Conservation (phyloP, 495 filamentous ascomycete species). For the Tuber indicum region DNA sequence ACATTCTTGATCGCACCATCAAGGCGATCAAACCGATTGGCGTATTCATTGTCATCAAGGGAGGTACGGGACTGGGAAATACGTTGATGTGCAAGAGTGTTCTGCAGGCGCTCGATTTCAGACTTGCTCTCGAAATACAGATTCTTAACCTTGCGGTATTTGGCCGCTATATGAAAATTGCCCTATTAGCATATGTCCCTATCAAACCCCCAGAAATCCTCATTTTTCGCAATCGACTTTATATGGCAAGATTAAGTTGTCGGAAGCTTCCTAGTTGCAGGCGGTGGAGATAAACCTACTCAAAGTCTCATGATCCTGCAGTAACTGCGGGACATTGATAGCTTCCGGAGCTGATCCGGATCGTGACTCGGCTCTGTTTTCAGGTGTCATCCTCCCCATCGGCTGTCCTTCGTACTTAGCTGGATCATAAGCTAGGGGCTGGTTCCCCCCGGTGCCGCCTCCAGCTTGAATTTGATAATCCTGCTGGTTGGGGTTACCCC, state of each 20-base stretch:
- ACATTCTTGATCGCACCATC: slow-evolving; percentile 94
- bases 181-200: slow-evolving; percentile 45
- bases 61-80: slow-evolving; percentile 91
- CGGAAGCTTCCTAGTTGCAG: slow-evolving; percentile 44
- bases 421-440: slow-evolving; percentile 32
- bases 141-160: slow-evolving; percentile 96
- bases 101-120: slow-evolving; percentile 92
- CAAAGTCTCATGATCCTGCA: slow-evolving; percentile 47
- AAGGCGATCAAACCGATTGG: slow-evolving; percentile 79
- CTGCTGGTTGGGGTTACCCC: slow-evolving; percentile 20
- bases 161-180: slow-evolving; percentile 56
- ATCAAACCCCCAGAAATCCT: slow-evolving; percentile 50
- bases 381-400: slow-evolving; percentile 39
- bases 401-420: slow-evolving; percentile 37
- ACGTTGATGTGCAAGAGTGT: slow-evolving; percentile 89
- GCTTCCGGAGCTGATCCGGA: slow-evolving; percentile 30
- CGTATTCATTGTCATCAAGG: slow-evolving; percentile 92
- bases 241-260: neutral
- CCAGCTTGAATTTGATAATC: slow-evolving; percentile 22
- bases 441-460: slow-evolving; percentile 20
- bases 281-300: slow-evolving; percentile 47
- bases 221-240: slow-evolving; percentile 46
- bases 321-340: slow-evolving; percentile 34
- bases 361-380: slow-evolving; percentile 21
- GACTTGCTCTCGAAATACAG: slow-evolving; percentile 94